Percentiles rank a stretch among this genome's conserved stretches.
Evolutionary conservation across 169 alveolate genomes (phyloP).

Genomic region (Condylostoma magnum): DNA sequence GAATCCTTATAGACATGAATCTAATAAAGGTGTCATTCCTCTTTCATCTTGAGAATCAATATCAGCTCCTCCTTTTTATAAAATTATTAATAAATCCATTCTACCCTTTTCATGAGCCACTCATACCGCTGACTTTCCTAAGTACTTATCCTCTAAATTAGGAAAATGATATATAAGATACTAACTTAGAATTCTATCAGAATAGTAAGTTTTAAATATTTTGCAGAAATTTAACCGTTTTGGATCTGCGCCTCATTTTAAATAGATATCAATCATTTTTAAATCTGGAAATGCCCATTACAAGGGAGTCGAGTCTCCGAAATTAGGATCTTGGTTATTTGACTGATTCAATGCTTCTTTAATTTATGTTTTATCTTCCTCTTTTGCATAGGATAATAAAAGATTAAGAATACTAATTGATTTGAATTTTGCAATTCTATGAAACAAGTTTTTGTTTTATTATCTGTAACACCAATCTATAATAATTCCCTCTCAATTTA

Average conservation of each 20-base stretch:
- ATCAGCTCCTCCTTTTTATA: background rate
- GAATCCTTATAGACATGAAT: background rate
- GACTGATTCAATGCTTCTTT: background rate
- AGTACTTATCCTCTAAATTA: background rate
- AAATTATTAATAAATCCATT: background rate
- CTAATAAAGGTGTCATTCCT: background rate
- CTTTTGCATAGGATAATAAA: background rate
- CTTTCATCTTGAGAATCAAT: background rate
- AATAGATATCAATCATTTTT: background rate
- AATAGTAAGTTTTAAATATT: background rate
- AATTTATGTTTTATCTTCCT: background rate
- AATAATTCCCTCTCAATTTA: background rate
- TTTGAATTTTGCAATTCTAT: background rate
- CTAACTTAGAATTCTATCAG: background rate
- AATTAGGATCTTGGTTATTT: background rate
- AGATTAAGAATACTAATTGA: background rate
- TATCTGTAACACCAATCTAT: slow-evolving; percentile 1
- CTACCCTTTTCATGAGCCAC: slow-evolving; percentile 1
- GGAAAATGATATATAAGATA: background rate
- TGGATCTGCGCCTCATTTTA: background rate
- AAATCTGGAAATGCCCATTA: background rate
- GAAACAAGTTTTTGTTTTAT: slow-evolving; percentile 10
- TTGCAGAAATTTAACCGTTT: background rate
- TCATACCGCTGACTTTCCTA: background rate
- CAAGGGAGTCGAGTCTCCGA: background rate